A percentile compares a stretch with the other conserved stretches of the same genome.
phyloP scores from a whole-genome alignment of 2,329 filamentous ascomycete genomes.

The Botryosphaeria dothidea region DNA sequence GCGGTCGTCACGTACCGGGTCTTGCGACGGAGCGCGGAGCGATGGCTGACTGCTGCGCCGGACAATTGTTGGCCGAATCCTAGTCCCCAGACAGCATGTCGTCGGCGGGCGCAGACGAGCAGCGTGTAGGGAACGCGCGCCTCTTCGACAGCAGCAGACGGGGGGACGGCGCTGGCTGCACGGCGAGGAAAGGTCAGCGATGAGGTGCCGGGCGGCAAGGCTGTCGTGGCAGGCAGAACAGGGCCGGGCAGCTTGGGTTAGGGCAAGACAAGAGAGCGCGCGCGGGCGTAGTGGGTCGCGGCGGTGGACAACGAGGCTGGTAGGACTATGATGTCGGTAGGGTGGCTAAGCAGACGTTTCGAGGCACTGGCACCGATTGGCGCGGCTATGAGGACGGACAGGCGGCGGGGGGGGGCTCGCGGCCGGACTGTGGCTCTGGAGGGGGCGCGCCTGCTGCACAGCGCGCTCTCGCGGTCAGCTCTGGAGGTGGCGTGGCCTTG shows the following conservation, averaged over 20 bases:
- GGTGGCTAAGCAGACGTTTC: too few species aligned
- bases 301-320: neutral
- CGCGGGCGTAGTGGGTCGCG: neutral
- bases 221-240: conserved; percentile 9
- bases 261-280: neutral
- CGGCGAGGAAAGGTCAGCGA: conserved; percentile 6
- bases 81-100: conserved; percentile 6
- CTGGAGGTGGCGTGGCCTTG: neutral
- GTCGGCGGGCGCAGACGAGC: conserved; percentile 11
- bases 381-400: neutral
- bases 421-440: neutral
- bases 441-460: neutral
- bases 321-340: too few species aligned
- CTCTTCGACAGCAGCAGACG: neutral
- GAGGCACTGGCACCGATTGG: neutral
- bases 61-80: conserved; percentile 7
- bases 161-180: neutral
- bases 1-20: conserved; percentile 15
- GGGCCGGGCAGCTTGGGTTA: neutral
- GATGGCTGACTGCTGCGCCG: too few species aligned
- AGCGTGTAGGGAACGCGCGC: conserved; percentile 3
- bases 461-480: neutral
- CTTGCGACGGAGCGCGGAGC: conserved; percentile 12
- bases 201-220: conserved; percentile 14
- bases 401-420: too few species aligned